Percentiles rank a stretch among this genome's conserved stretches.
These are phyloP conservation scores for Cutaneotrichosporon sp. DNA, from an alignment of 1,284 basidiomycete species.

Conservation along the genomic window DNA sequence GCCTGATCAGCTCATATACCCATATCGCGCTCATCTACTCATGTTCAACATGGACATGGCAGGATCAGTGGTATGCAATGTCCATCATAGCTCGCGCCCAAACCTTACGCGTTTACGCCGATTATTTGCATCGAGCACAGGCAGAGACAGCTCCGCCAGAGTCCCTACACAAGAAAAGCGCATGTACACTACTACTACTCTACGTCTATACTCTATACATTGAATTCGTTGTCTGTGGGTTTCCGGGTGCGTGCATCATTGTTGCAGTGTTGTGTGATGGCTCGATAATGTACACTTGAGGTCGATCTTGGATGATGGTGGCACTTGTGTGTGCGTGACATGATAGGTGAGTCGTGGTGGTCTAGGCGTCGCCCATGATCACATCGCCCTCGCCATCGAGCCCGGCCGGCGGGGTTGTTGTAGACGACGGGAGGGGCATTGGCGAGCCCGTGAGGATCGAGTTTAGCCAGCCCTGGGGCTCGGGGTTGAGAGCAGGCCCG, in stretches of 20 bases:
- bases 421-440: constrained; percentile 1
- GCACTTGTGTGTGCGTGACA: background rate
- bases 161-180: background rate
- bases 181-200: constrained; percentile 3
- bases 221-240: background rate
- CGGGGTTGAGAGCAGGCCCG: constrained; percentile 50
- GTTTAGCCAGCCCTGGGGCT: constrained; percentile 45
- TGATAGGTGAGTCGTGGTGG: background rate
- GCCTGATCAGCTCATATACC: background rate
- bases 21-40: background rate
- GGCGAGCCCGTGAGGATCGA: constrained; percentile 36
- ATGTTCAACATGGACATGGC: background rate
- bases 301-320: background rate
- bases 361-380: constrained; percentile 21
- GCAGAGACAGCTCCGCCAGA: background rate
- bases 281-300: constrained; percentile 1
- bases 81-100: background rate
- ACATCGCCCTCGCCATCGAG: constrained; percentile 26
- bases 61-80: background rate
- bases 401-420: background rate
- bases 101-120: background rate
- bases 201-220: constrained; percentile 8
- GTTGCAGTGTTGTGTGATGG: constrained; percentile 3
- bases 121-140: constrained; percentile 1
- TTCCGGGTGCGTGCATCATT: background rate